These are phyloP conservation scores for Aspergillus leporis DNA, from an alignment of 495 filamentous ascomycete species.

Conservation along the genomic window DNA sequence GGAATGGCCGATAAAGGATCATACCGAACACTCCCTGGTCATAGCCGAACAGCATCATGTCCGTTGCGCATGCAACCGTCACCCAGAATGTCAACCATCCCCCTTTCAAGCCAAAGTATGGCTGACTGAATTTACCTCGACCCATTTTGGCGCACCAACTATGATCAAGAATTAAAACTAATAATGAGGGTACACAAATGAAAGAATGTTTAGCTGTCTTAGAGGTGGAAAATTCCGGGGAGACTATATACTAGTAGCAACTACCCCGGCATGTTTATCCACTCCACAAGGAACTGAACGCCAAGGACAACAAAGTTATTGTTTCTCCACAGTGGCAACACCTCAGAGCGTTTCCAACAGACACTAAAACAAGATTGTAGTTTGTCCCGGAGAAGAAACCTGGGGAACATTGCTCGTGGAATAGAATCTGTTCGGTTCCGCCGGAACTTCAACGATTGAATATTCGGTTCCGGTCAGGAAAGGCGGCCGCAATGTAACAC, in stretches of 20 bases:
- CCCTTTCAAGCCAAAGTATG: slow-evolving; percentile 9
- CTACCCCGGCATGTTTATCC: neutral
- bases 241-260: neutral
- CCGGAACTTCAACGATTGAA: neutral
- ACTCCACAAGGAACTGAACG: neutral
- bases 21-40: slow-evolving; percentile 28
- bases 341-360: neutral
- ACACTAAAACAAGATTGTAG: neutral
- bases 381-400: neutral
- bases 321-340: neutral
- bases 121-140: neutral
- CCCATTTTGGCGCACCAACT: neutral
- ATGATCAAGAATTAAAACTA: neutral
- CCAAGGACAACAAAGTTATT: neutral
- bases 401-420: neutral
- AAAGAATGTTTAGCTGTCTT: neutral
- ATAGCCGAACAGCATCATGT: slow-evolving; percentile 59
- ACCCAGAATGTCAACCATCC: slow-evolving; percentile 10
- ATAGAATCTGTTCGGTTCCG: neutral
- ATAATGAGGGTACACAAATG: too few species aligned
- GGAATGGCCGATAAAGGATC: neutral
- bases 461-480: neutral
- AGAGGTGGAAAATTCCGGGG: neutral
- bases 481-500: neutral
- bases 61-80: slow-evolving; percentile 7